Evolutionary conservation across 2,329 filamentous ascomycete species (phyloP), one percentile per base, ranked within the genome.

Genomic region (Sarocladium brachiariae): DNA sequence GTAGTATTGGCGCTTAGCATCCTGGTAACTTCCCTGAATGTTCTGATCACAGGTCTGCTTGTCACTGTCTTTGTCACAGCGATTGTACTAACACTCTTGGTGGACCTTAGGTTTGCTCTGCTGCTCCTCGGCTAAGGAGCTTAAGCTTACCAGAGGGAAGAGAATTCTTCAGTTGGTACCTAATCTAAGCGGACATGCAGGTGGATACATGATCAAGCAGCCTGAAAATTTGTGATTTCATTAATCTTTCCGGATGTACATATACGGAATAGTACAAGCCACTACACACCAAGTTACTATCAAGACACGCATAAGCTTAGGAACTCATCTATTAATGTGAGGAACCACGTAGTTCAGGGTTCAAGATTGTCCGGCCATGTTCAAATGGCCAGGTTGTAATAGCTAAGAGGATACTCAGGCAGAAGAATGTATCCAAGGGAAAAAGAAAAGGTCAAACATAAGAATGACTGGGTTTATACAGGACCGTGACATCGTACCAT

Each of bases 401-500:
- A 18, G 27, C 39, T 43, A 43, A 4, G 3, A n/a, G 18, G 39
- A 27, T 10, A 14, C n/a, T n/a, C n/a, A n/a, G n/a, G n/a, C n/a
- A 25, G 16, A 19, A 23, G 27, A 33, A 4, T 19, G 11, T 47
- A 33, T 21, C 43, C 27, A 47, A 10, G 16, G 33, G 11, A 33
- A 23, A 14, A 16, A 47, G 27, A 47, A n/a, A n/a, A n/a, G n/a
- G n/a, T n/a, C n/a, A n/a, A n/a, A n/a, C n/a, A n/a, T n/a, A n/a
- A 9, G 10, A 47, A 43, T 43, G 21, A 27, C n/a, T 43, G 8
- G 43, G 43, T 47, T 47, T 47, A 21, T 47, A 47, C 43, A 47
- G 43, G 33, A 47, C 39, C 43, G 25, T 47, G 43, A 47, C 43
- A 33, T 47, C 43, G 43, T 47, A 47, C 43, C 43, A 47, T 31